Base-by-base conservation (phyloP, 2,329 filamentous ascomycete genomes). In the Neopestalotiopsis clavispora region DNA sequence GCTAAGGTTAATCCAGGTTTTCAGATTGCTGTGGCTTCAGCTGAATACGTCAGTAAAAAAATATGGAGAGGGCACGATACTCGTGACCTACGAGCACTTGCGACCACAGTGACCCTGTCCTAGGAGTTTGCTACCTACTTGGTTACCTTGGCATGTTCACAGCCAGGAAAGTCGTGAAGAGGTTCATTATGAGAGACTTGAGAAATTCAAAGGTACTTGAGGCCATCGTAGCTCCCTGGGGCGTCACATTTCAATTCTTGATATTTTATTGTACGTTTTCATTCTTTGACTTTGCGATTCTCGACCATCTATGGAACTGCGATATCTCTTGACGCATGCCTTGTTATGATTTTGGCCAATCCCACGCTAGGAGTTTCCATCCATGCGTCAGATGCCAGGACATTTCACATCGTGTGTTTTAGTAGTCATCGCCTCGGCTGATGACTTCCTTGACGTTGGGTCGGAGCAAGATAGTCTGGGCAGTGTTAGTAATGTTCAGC, bases 361-460 rank as follows among this genome's bases (percentile, higher is more conserved):
- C n/a, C 17, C 17, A 52, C 6, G 9, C 14, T 52, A 20, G 45
- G n/a, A 52, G 17, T 52, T 52, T 52, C 6, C 45, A 52, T 52
- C 7, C 45, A 52, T 52, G 45, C n/a, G 17, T 10, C n/a, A 52
- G 45, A 52, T 52, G 17, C 45, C 17, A n/a, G 23, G 23, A n/a
- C 3, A 52, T 52, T 52, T 52, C 17, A 7, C 14, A 7, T 17
- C 9, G n/a, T 52, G n/a, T 3, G n/a, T 20, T 52, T 71, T 88
- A 97, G 79, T 94, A 97, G 79, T 97, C 94, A 67, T 96, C 92
- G 72, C 94, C 94, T 71, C 93, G 90, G 80, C 92, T 95, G 75
- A 97, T 91, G 73, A 97, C 90, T 84, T 97, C 94, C 86, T 97
- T 97, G 67, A 94, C 91, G 69, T 86, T 94, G 67, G 92, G 92